Conservation (phyloP, 2,329 filamentous ascomycete genomes). For the Diaporthe capsici region DNA sequence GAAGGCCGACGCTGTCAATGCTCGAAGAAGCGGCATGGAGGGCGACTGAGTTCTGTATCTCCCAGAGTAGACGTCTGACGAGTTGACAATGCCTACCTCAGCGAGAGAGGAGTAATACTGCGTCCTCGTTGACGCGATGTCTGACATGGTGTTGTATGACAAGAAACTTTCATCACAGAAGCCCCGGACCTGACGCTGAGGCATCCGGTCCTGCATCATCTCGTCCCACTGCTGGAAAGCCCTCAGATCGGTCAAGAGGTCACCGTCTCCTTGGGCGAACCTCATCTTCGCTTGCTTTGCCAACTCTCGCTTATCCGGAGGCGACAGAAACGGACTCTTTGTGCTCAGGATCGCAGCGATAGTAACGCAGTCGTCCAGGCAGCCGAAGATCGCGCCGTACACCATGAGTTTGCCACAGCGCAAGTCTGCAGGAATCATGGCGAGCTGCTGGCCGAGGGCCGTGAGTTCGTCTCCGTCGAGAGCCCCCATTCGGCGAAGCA, state of each 20-base stretch:
- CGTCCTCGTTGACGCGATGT: constrained; percentile 87
- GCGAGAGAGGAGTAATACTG: constrained; percentile 90
- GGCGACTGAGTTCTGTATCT: constrained; percentile 40
- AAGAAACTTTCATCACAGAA: constrained; percentile 93
- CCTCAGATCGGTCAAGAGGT: constrained; percentile 87
- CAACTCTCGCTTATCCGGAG: constrained; percentile 85
- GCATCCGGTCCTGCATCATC: constrained; percentile 70
- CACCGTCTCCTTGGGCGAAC: constrained; percentile 85
- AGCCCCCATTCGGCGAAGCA: constrained; percentile 89
- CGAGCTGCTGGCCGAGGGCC: constrained; percentile 91
- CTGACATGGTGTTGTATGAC: constrained; percentile 84
- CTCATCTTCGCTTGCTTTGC: constrained; percentile 81
- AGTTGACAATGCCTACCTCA: constrained; percentile 83
- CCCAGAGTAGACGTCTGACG: constrained; percentile 50
- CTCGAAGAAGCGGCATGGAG: constrained; percentile 71
- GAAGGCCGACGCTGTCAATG: constrained; percentile 80
- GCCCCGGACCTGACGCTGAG: constrained; percentile 74
- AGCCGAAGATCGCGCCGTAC: constrained; percentile 93
- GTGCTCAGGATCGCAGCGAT: constrained; percentile 95
- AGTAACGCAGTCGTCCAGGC: constrained; percentile 87
- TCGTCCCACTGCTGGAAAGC: constrained; percentile 88
- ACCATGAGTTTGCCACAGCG: constrained; percentile 96
- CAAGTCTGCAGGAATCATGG: constrained; percentile 93
- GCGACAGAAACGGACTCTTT: constrained; percentile 87
- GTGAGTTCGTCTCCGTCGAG: constrained; percentile 89